Base-by-base conservation (phyloP, 1,284 basidiomycete genomes). In the Abortiporus biennis region DNA sequence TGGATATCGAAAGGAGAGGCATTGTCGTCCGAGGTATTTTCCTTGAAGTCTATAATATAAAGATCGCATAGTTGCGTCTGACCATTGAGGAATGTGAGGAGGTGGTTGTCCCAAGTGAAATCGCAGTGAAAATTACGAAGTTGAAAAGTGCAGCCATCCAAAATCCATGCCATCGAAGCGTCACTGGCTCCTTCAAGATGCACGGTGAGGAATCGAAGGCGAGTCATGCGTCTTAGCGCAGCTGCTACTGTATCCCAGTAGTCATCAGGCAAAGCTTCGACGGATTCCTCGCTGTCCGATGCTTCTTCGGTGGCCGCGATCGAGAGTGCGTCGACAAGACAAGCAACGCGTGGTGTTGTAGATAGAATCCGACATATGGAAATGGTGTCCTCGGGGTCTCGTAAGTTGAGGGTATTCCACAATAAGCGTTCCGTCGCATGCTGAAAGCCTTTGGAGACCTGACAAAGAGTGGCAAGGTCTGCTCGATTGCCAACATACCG, bases 111-210 rank as follows among this genome's bases (percentile, higher is more conserved):
- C 80, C 80, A 84, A 43, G 71, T 64, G 38, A 84, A 66, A 53
- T 82, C 80, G 52, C 78, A 81, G 50, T 78, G 74, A 48, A 83
- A 79, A 5, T 65, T 68, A 38, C 61, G 67, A 15, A 84, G 71
- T 30, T 62, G 71, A 51, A 81, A 83, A 4, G 59, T 56, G 47
- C 66, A 70, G 8, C 57, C 58, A 12, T 61, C 40, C 11, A 83
- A 61, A 36, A 80, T 67, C 78, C 78, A 80, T 0, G 76, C 69
- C 13, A 59, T 58, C 15, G 67, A 60, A n/a, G 63, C 50, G 36
- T 68, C 62, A n/a, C 59, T 53, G 23, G 57, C 61, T 42, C 58
- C 57, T 42, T 69, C 62, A 49, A 80, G 58, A 48, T 74, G 64
- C 38, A 80, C 62, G 46, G 71, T 73, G 46, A 84, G 65, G 54